Evolutionary conservation across 441 rosid genomes (phyloP).

Genomic region (Jatropha podagrica): DNA sequence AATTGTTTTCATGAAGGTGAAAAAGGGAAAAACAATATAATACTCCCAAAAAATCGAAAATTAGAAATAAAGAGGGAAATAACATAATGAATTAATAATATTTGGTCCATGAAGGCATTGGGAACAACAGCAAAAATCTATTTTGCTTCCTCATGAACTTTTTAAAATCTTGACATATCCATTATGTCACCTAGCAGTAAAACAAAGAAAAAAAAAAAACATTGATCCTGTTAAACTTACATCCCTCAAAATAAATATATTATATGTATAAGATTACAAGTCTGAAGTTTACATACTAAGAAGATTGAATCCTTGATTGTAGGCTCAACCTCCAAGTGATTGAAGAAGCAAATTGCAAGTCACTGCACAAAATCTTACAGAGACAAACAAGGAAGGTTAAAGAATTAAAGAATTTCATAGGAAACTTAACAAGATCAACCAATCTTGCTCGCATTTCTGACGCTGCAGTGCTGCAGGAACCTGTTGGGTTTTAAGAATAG

Average conservation of each 20-base stretch:
- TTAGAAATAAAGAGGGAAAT: no score
- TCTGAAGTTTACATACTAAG: not conserved
- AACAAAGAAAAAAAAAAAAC: not conserved
- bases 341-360: not conserved
- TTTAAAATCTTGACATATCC: no score
- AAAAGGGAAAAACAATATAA: no score
- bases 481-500: not conserved
- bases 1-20: no score
- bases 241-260: not conserved
- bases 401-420: conserved; percentile 25
- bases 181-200: no score
- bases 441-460: not conserved
- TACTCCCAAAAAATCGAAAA: no score
- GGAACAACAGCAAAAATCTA: no score
- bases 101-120: no score
- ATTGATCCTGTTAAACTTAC: not conserved
- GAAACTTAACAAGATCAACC: conserved; percentile 1
- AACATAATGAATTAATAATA: no score
- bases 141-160: no score
- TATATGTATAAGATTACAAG: not conserved
- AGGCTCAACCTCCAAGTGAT: not conserved
- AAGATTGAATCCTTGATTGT: not conserved
- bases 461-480: no score
- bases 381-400: conserved; percentile 8
- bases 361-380: not conserved